Evolutionary conservation across 305 asterid species (phyloP), one percentile per base, ranked within the genome.

Genomic region (Fraxinus velutina): DNA sequence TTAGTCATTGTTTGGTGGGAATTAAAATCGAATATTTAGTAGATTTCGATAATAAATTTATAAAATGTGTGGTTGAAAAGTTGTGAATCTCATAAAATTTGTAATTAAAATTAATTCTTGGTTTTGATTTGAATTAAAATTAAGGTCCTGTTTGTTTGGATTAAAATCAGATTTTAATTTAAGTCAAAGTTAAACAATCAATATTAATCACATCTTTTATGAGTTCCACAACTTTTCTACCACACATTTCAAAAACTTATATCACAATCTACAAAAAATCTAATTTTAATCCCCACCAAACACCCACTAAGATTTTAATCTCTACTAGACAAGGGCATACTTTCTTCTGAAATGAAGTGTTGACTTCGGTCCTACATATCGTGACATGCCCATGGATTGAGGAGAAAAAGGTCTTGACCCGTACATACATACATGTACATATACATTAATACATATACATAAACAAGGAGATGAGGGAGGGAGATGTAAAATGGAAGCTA

Each of bases 401-500:
- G 22, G 22, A n/a, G 62, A 52, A n/a, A 52, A n/a, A 50, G 22
- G 62, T 19, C 22, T 52, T 6, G 64, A n/a, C 3, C 22, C 64
- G 19, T n/a, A 1, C 22, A 6, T 52, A 5, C 22, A n/a, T 9
- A 39, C 50, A 39, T 36, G 4, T 0, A 36, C 7, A 36, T 6
- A 6, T 47, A 47, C 60, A 10, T 42, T 22, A 22, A 5, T 15
- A 55, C 60, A 10, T 42, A 15, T 47, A 55, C 27, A 55, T 17
- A 55, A 15, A 52, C 3, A 52, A 5, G 9, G 24, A 52, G 24
- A 8, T n/a, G 68, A 57, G 68, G 64, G 68, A 37, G 42, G 52
- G 83, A 86, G 76, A 86, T 60, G 89, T 86, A 82, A 84, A 86
- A 84, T 81, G 80, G 84, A 86, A 84, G 89, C 87, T 84, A 86